Base-by-base conservation (phyloP, 805 yeast species). In the Saccharomycopsis synnaedendra region DNA sequence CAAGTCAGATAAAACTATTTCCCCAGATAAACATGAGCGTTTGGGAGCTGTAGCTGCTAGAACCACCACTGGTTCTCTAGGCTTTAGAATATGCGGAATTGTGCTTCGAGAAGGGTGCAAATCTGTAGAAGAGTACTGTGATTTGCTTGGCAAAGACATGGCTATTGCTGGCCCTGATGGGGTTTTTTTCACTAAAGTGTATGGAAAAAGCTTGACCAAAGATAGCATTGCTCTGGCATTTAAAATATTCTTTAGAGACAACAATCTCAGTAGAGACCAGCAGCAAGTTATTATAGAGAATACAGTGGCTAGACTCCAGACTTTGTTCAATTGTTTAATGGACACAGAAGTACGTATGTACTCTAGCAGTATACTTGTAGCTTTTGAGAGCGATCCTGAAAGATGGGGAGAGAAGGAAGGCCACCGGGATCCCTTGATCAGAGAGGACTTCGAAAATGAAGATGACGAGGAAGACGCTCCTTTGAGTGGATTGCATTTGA, bases 51-150 rank as follows among this genome's bases (percentile, higher is more conserved):
- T 93, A 0, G 74, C 93, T 41, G 59, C 64, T 1, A 49, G 66
- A 0, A 90, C 97, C 1, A 90, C 97, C 0, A 82, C 93, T 41
- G 96, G 96, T 0, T 66, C 80, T 3, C 66, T 85, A 8, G 73
- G 78, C 11, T 79, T 82, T 54, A 68, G 98, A 51, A 76, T 90
- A 3, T 89, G 97, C 57, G 98, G 98, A 0, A 85, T 90, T 90
- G n/a, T 34, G 10, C 8, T 34, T 34, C 19, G 19, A 19, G 19
- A 19, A 19, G 19, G 19, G 19, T 34, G 36, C 36, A n/a, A 34
- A 34, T 80, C 80, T 52, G 62, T 82, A 4, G 19, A 36, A 34
- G 7, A 38, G 3, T 9, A 40, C 32, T 33, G n/a, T 4, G 27
- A 7, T 6, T 39, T 9, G 7, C 11, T 28, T 10, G 42, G 43